Evolutionary conservation across 2,329 filamentous ascomycete genomes (phyloP).

Genomic region (Fusarium ramigenum): DNA sequence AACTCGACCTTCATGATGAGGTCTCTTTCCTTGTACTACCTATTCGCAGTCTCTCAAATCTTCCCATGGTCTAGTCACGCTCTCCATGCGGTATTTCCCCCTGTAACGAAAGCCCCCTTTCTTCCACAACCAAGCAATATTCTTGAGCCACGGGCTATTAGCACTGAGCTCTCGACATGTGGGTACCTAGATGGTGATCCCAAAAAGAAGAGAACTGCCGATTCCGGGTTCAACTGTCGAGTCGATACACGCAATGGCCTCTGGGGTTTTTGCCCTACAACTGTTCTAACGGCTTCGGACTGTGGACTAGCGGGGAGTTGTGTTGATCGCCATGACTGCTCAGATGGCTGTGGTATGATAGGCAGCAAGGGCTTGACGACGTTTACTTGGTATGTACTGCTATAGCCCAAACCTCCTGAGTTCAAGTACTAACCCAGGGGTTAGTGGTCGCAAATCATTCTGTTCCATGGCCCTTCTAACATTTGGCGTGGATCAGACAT

Average conservation of each 20-base stretch:
- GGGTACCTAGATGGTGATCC: conserved; percentile 47
- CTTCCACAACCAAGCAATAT: background rate
- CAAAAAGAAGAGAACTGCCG: conserved; percentile 43
- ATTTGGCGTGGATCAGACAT: conserved; percentile 46
- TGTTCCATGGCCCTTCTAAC: conserved; percentile 51
- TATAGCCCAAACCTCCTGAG: rapidly evolving
- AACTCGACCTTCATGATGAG: background rate
- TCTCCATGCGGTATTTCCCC: background rate
- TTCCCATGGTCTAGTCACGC: background rate
- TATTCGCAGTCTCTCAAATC: background rate
- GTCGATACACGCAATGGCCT: conserved; percentile 47
- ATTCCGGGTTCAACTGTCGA: conserved; percentile 49
- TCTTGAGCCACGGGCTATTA: conserved; percentile 10
- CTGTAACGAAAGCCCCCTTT: background rate
- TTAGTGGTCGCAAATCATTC: conserved; percentile 4
- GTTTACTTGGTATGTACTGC: conserved; percentile 47
- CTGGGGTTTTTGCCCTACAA: conserved; percentile 53
- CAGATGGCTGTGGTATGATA: conserved; percentile 46
- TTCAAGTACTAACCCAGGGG: background rate
- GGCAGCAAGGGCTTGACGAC: conserved; percentile 42
- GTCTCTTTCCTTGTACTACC: background rate
- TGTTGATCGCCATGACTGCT: conserved; percentile 46
- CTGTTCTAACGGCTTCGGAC: conserved; percentile 47
- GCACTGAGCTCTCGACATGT: conserved; percentile 43
- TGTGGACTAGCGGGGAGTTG: conserved; percentile 52